phyloP scores from a whole-genome alignment of 2,329 filamentous ascomycete genomes.

The Fusarium lateritium region DNA sequence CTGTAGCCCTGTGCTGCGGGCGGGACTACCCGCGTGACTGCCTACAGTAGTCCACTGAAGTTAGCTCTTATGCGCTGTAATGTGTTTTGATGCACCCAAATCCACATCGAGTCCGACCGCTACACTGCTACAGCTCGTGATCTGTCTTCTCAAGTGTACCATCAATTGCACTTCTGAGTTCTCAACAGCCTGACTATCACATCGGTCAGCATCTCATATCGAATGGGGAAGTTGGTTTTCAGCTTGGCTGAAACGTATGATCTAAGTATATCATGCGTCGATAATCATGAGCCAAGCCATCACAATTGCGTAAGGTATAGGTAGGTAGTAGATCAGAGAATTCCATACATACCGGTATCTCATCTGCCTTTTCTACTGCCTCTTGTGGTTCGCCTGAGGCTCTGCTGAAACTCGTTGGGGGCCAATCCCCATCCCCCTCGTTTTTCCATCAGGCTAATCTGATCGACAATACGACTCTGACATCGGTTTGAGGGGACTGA shows the following conservation, averaged over 20 bases:
- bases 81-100: too few species aligned
- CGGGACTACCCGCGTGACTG: too few species aligned
- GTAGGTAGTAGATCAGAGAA: too few species aligned
- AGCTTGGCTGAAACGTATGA: slow-evolving; percentile 5
- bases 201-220: background rate
- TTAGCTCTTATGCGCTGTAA: too few species aligned
- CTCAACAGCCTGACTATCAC: background rate
- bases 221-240: background rate
- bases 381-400: slow-evolving; percentile 28
- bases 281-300: slow-evolving; percentile 1
- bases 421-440: too few species aligned
- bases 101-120: too few species aligned
- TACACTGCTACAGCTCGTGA: too few species aligned
- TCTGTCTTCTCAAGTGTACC: too few species aligned
- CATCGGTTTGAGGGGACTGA: background rate
- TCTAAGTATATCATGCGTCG: background rate
- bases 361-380: background rate
- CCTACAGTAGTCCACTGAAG: too few species aligned
- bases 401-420: background rate
- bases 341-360: too few species aligned
- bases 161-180: background rate
- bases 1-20: too few species aligned
- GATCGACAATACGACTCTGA: background rate
- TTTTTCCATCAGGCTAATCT: background rate
- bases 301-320: background rate